Percentiles rank a stretch among this genome's conserved stretches.
These are phyloP conservation scores for Lavandula angustifolia DNA, from an alignment of 257 asterid species.

Conservation along the genomic window DNA sequence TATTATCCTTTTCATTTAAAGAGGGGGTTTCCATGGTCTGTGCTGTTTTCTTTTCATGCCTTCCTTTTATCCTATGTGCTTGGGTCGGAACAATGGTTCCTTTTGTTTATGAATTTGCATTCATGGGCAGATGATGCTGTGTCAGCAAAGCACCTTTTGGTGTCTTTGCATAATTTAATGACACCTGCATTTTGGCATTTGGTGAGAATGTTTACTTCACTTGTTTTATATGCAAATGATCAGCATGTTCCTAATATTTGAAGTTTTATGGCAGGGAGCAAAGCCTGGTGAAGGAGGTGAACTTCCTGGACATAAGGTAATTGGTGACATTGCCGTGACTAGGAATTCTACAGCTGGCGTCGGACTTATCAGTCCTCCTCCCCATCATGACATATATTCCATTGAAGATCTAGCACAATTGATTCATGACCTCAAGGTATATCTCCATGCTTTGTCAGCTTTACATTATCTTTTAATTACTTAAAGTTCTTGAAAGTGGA, in stretches of 20 bases:
- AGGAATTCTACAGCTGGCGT: conserved; percentile 98
- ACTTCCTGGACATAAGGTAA: conserved; percentile 99
- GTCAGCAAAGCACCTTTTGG: conserved; percentile 58
- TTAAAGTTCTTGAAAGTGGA: conserved; percentile 14
- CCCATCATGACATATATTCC: conserved; percentile 98
- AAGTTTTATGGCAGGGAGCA: conserved; percentile 75
- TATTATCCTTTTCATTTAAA: conserved; percentile 6
- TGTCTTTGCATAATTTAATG: conserved; percentile 63
- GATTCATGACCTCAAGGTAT: conserved; percentile 95
- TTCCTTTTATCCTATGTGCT: conserved; percentile 31
- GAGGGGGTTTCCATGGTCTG: conserved; percentile 16
- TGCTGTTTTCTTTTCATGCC: conserved; percentile 20
- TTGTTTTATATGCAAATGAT: conserved; percentile 27
- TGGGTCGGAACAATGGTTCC: conserved; percentile 41
- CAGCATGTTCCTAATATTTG: conserved; percentile 31
- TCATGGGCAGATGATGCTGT: conserved; percentile 63
- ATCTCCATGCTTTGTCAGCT: conserved; percentile 1
- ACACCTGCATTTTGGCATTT: conserved; percentile 53
- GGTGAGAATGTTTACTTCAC: conserved; percentile 45
- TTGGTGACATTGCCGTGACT: conserved; percentile 96
- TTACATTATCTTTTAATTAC: not conserved
- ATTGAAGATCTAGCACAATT: conserved; percentile 99
- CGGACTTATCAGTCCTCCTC: conserved; percentile 98
- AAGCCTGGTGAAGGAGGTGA: conserved; percentile 99
- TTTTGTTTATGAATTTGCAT: conserved; percentile 55